phyloP scores from a whole-genome alignment of 345 rosid species.

The Sisymbrium altissimum region DNA sequence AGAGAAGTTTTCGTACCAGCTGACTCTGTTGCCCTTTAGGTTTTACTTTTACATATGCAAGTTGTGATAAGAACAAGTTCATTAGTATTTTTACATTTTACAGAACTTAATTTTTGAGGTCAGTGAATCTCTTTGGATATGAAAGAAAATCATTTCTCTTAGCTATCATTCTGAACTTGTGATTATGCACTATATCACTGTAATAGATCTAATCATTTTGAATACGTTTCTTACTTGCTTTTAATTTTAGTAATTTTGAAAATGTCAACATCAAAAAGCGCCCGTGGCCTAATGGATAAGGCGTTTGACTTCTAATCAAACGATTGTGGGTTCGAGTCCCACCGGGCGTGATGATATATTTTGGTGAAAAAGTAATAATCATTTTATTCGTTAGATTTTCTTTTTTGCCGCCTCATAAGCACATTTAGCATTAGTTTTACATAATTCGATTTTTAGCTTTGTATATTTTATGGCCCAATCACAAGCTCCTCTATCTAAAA shows the following conservation, averaged over 20 bases:
- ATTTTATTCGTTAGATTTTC: too few relatives aligned
- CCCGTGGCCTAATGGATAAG: conserved; percentile 85
- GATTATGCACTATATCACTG: neutral
- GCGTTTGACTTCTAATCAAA: conserved; percentile 78
- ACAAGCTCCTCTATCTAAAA: neutral
- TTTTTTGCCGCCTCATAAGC: too few relatives aligned
- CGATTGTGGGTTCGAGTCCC: conserved; percentile 91
- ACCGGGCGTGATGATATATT: conserved; percentile 42
- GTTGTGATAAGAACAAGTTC: conserved; percentile 18
- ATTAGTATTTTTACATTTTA: neutral
- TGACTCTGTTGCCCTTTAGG: conserved; percentile 15
- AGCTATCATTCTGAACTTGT: neutral
- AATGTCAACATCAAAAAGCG: neutral
- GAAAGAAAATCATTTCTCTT: neutral
- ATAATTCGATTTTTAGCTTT: neutral
- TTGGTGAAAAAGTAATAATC: neutral
- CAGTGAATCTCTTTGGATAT: neutral
- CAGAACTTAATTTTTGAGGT: neutral
- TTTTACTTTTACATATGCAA: conserved; percentile 3
- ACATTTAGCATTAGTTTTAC: neutral
- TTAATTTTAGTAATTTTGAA: too few relatives aligned
- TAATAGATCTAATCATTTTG: neutral
- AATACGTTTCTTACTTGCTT: too few relatives aligned
- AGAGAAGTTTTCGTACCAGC: conserved; percentile 28
- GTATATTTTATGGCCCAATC: neutral